These are phyloP conservation scores for Bombardia bombarda DNA, from an alignment of 495 filamentous ascomycete species.

Conservation along the genomic window DNA sequence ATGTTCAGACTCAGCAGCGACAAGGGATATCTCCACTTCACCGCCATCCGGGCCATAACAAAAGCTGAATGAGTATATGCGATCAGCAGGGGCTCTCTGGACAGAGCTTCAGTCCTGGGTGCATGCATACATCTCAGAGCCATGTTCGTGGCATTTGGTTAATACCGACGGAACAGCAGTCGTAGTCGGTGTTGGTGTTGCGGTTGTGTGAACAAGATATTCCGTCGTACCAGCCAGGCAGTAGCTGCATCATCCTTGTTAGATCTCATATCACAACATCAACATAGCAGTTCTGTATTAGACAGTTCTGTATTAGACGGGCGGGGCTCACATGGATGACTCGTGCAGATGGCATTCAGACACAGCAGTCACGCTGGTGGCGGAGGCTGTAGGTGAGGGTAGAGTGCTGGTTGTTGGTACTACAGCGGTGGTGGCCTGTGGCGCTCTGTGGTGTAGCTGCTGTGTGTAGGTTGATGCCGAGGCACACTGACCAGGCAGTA, in stretches of 20 bases:
- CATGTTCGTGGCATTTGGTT: constrained; percentile 18
- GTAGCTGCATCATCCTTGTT: too few relatives aligned
- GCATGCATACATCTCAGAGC: constrained; percentile 8
- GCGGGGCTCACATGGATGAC: constrained; percentile 4
- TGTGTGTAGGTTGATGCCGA: too few relatives aligned
- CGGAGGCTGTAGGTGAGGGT: background rate
- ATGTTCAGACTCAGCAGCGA: constrained; percentile 14
- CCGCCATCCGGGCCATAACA: constrained; percentile 33
- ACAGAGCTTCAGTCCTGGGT: background rate
- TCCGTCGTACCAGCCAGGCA: constrained; percentile 13
- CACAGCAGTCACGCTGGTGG: constrained; percentile 5
- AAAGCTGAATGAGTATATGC: constrained; percentile 31
- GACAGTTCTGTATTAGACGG: background rate
- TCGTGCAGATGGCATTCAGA: constrained; percentile 12
- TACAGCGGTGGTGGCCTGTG: too few relatives aligned
- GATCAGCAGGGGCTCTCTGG: constrained; percentile 30
- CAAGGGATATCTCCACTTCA: constrained; percentile 9
- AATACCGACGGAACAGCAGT: constrained; percentile 9
- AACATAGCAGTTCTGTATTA: background rate
- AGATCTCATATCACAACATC: too few relatives aligned
- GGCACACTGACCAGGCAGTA: too few relatives aligned
- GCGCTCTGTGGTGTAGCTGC: too few relatives aligned
- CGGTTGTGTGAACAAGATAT: constrained; percentile 9
- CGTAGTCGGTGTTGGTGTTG: constrained; percentile 10
- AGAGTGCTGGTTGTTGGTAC: too few relatives aligned